Base-by-base conservation (phyloP, 768 basidiomycete species). In the Termitomyces sp. region DNA sequence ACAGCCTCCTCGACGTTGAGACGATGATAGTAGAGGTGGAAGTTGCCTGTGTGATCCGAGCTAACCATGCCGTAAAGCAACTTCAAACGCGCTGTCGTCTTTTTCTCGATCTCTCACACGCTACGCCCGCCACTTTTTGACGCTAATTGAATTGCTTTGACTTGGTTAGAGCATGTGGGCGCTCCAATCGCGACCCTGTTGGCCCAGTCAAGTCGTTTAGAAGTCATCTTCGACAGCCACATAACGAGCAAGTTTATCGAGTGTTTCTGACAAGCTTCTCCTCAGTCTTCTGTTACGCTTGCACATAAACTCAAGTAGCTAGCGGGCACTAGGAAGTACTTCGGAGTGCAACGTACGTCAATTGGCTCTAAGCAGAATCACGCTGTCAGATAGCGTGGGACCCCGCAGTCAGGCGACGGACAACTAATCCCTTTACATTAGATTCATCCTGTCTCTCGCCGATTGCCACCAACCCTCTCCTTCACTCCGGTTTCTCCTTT, bases 401-500 rank as follows among this genome's bases (percentile, higher is more conserved):
- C 58, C 55, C 51, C 59, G 45, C 45, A 46, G 55, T 58, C 48
- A 45, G 16, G 48, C 46, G 53, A 36, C 54, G 59, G 63, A 24
- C 33, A 39, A 55, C 28, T 32, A 28, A 55, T 42, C 20, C 45
- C 13, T 35, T 24, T 54, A 9, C 50, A 51, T 28, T 50, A 7
- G 28, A 28, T 33, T 33, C 49, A 28, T 51, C 12, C 45, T 42
- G 35, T 53, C 56, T 57, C 45, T 63, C 57, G 59, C 12, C 63
- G 24, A 57, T 51, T 53, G 22, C 62, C 57, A 59, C 59, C 60
- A 40, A 1, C 28, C 57, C 40, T 58, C 54, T 60, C 63, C 60
- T 59, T 67, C 63, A 60, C 62, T 61, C 60, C 64, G 22, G 13
- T 22, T 64, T 63, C 65, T 63, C 63, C 62, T 64, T 65, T 61